A percentile compares a stretch with the other conserved stretches of the same genome.
Conservation (phyloP, 2,329 filamentous ascomycete genomes). For the Penicillium sp. region DNA sequence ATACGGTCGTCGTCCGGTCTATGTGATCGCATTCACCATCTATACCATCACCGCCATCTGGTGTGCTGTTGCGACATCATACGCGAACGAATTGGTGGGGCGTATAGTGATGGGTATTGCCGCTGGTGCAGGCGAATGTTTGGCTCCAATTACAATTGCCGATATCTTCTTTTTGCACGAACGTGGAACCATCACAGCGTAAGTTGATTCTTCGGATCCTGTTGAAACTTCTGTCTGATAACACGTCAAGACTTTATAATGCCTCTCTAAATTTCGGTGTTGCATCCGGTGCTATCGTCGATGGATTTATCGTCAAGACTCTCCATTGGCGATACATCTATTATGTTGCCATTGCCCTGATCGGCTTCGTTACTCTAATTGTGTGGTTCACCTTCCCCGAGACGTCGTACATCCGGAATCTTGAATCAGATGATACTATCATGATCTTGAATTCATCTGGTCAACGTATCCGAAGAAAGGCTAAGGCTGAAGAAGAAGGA, state of each 20-base stretch:
- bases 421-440: background rate
- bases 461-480: background rate
- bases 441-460: conserved; percentile 10
- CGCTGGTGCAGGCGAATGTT: conserved; percentile 56
- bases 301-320: conserved; percentile 14
- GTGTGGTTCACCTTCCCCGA: conserved; percentile 14
- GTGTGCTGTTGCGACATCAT: conserved; percentile 39
- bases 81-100: conserved; percentile 42
- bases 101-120: conserved; percentile 59
- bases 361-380: conserved; percentile 10
- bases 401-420: conserved; percentile 11
- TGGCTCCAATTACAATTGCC: conserved; percentile 56
- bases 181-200: conserved; percentile 33
- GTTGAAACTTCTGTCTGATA: background rate
- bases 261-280: conserved; percentile 14
- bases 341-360: conserved; percentile 14
- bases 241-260: conserved; percentile 8
- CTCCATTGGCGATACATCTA: conserved; percentile 17
- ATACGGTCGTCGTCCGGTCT: conserved; percentile 41
- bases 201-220: background rate
- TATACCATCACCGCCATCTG: conserved; percentile 34
- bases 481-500: conserved; percentile 3
- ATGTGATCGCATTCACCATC: conserved; percentile 35
- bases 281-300: conserved; percentile 9
- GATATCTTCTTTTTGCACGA: conserved; percentile 64